Conservation (phyloP, 768 basidiomycete genomes). For the Lactarius sp. region DNA sequence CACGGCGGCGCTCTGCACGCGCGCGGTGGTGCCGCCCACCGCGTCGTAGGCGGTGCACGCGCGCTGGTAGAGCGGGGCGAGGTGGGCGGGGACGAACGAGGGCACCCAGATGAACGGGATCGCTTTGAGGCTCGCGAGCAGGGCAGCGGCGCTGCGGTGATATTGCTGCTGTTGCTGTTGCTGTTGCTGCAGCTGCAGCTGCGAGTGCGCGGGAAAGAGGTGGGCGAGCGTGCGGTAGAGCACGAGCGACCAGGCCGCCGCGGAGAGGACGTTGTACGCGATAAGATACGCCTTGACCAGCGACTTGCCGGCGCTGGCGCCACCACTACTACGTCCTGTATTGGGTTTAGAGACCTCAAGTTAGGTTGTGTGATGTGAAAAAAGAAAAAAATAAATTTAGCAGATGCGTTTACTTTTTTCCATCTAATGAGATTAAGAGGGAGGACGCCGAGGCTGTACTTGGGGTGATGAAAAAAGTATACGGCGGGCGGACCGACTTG, state of each 20-base stretch:
- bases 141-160: not conserved
- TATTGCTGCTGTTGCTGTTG: too few species aligned
- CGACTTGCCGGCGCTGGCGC: not conserved
- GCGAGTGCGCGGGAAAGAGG: not conserved
- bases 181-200: not conserved
- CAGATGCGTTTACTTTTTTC: not conserved
- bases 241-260: constrained; percentile 18
- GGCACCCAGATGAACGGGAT: constrained; percentile 29
- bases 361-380: not conserved
- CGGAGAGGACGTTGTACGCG: constrained; percentile 24
- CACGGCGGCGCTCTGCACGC: constrained; percentile 79
- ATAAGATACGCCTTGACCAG: constrained; percentile 25
- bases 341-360: not conserved
- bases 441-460: not conserved
- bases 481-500: too few species aligned
- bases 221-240: constrained; percentile 22
- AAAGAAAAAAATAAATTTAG: not conserved
- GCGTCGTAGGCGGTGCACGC: constrained; percentile 55
- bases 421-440: not conserved
- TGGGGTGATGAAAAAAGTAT: not conserved
- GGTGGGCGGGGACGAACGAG: constrained; percentile 36
- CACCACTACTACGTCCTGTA: not conserved
- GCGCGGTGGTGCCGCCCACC: constrained; percentile 55
- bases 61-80: constrained; percentile 45
- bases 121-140: constrained; percentile 11